Evolutionary conservation across 1,284 basidiomycete species (phyloP).

Genomic region (Xerocomus nothofagi): DNA sequence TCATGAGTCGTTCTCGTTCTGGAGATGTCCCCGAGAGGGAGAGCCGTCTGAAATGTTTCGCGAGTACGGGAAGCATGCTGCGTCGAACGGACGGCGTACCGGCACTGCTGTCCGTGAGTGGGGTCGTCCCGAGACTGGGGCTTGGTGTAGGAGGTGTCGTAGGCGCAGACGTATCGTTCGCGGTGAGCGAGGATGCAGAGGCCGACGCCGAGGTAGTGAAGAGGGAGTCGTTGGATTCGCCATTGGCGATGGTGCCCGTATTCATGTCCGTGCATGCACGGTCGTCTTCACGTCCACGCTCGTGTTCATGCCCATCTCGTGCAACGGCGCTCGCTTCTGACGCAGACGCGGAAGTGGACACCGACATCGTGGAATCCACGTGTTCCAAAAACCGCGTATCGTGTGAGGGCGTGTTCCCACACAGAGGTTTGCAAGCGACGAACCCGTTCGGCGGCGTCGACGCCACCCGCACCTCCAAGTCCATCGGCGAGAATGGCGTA

Average conservation of each 20-base stretch:
- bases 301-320: not conserved
- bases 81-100: slow-evolving; percentile 19
- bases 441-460: slow-evolving; percentile 19
- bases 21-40: slow-evolving; percentile 18
- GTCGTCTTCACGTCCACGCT: not conserved
- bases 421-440: not conserved
- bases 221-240: slow-evolving; percentile 32
- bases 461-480: slow-evolving; percentile 14
- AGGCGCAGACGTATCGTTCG: slow-evolving; percentile 25
- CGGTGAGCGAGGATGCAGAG: slow-evolving; percentile 20
- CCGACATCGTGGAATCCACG: slow-evolving; percentile 12
- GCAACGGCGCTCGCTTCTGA: slow-evolving; percentile 9
- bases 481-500: slow-evolving; percentile 9
- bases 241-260: slow-evolving; percentile 13
- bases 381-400: slow-evolving; percentile 28
- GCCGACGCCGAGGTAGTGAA: slow-evolving; percentile 24
- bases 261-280: not conserved
- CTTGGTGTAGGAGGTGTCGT: slow-evolving; percentile 26
- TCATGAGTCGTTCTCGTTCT: slow-evolving; percentile 20
- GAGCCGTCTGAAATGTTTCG: slow-evolving; percentile 28
- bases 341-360: slow-evolving; percentile 10
- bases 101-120: not conserved
- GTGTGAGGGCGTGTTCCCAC: not conserved
- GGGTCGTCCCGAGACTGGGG: not conserved
- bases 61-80: slow-evolving; percentile 33